Percentiles rank a stretch among this genome's conserved stretches.
Conservation (phyloP, 345 rosid genomes). For the Salix suchowensis region DNA sequence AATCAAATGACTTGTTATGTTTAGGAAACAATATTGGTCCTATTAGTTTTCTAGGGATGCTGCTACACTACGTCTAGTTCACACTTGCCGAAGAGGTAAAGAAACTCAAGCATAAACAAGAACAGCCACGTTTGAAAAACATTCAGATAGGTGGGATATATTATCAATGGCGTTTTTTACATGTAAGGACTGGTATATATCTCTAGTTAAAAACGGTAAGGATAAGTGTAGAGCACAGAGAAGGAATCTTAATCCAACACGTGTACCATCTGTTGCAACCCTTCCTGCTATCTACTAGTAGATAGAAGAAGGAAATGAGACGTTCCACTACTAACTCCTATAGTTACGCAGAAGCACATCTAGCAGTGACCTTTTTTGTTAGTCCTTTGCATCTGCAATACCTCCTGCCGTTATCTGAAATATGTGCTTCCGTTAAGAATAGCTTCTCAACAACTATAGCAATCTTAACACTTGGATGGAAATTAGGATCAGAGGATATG, state of each 20-base stretch:
- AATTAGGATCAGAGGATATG: background rate
- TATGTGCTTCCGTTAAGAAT: constrained; percentile 48
- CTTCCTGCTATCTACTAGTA: background rate
- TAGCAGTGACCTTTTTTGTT: constrained; percentile 6
- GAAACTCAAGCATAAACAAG: background rate
- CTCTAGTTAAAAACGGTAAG: background rate
- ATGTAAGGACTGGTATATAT: background rate
- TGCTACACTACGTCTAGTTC: background rate
- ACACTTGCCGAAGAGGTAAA: background rate
- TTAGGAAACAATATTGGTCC: background rate
- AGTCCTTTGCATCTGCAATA: constrained; percentile 83
- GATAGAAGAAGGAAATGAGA: background rate
- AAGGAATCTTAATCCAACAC: background rate
- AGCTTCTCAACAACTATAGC: constrained; percentile 7
- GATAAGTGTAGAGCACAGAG: background rate
- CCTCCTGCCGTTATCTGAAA: constrained; percentile 89
- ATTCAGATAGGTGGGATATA: background rate
- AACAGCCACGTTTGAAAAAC: background rate
- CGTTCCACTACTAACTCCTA: background rate
- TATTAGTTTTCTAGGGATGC: background rate
- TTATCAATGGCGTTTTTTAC: background rate
- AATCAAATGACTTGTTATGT: background rate
- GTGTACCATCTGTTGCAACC: too few species aligned
- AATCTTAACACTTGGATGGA: background rate
- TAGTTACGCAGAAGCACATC: background rate